Conservation (phyloP, 192 early-diverging fungal genomes). For the Mycoemilia scoparia region DNA sequence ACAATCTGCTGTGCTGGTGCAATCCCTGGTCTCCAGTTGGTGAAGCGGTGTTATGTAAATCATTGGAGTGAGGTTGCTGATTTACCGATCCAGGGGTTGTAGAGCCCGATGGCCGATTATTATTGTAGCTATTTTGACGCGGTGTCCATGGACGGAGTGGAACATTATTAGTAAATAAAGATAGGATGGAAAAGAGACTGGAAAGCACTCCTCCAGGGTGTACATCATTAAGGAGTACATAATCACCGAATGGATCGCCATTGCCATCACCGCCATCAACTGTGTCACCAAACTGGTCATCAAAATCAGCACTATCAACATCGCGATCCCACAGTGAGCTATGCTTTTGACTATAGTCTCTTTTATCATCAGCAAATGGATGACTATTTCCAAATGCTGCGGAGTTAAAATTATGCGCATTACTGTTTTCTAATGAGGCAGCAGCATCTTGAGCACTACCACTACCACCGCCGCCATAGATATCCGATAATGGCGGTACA, state of each 20-base stretch:
- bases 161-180: constrained; percentile 67
- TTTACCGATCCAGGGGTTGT: no score
- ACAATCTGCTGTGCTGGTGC: neutral
- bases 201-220: constrained; percentile 79
- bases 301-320: constrained; percentile 11
- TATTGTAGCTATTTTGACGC: no score
- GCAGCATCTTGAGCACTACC: no score
- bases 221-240: constrained; percentile 73
- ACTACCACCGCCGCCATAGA: no score
- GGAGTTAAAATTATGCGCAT: no score
- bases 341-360: constrained; percentile 2
- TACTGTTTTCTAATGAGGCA: no score
- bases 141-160: constrained; percentile 17
- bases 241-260: constrained; percentile 27
- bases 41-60: neutral
- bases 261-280: constrained; percentile 15
- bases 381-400: no score
- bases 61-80: no score
- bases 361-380: neutral
- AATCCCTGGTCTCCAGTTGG: neutral
- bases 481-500: neutral
- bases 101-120: no score
- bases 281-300: constrained; percentile 3
- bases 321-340: constrained; percentile 10
- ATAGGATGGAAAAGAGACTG: constrained; percentile 81